Percentiles rank a stretch among this genome's conserved stretches.
Conservation (phyloP, 1,284 basidiomycete genomes). For the Cutaneotrichosporon sp. region DNA sequence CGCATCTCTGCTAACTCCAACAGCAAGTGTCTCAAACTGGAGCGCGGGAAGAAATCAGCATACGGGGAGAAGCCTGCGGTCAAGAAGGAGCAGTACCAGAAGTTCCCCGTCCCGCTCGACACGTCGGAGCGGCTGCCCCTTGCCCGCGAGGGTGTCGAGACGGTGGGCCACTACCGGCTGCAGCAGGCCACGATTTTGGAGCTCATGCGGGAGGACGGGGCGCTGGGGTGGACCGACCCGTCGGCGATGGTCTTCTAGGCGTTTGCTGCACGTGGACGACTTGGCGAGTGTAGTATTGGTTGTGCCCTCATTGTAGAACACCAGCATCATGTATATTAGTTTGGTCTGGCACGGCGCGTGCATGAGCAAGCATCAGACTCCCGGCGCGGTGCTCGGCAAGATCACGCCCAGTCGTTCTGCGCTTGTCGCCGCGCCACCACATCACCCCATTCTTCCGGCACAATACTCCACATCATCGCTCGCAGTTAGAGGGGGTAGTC, state of each 20-base stretch:
- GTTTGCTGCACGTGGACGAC: not conserved
- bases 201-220: slow-evolving; percentile 42
- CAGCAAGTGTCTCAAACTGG: slow-evolving; percentile 66
- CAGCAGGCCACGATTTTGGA: slow-evolving; percentile 39
- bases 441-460: no score
- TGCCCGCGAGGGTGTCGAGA: slow-evolving; percentile 35
- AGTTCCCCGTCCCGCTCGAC: slow-evolving; percentile 27
- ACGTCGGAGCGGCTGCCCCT: slow-evolving; percentile 31
- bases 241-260: not conserved
- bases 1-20: slow-evolving; percentile 10
- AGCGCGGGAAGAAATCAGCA: slow-evolving; percentile 85
- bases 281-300: not conserved
- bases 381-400: no score
- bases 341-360: no score
- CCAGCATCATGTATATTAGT: not conserved
- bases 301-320: not conserved
- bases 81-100: slow-evolving; percentile 44
- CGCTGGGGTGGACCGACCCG: slow-evolving; percentile 23
- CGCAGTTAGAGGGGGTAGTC: no score
- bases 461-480: no score
- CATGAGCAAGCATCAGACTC: no score
- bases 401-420: no score
- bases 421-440: no score
- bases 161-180: slow-evolving; percentile 41
- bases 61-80: slow-evolving; percentile 76